A percentile compares a stretch with the other conserved stretches of the same genome.
phyloP scores from a whole-genome alignment of 495 filamentous ascomycete species.

The Mytilinidion resinicola region DNA sequence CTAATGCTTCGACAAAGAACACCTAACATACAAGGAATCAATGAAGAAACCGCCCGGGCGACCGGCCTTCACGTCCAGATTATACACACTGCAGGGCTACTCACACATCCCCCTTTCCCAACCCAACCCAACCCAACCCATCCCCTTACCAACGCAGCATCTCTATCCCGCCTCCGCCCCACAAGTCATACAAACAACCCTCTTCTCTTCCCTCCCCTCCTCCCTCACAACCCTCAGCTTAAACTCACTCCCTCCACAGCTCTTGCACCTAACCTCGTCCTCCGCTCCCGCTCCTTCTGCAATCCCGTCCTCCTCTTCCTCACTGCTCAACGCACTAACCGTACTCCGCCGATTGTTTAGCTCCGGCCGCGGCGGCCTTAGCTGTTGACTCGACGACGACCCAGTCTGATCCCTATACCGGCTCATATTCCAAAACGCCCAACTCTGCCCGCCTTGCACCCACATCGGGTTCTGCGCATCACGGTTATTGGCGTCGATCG shows the following conservation, averaged over 20 bases:
- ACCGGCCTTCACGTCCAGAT: too few species aligned
- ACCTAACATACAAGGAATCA: too few species aligned
- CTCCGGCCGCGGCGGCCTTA: constrained; percentile 6
- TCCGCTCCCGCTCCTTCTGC: constrained; percentile 11
- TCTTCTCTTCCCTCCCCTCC: constrained; percentile 42
- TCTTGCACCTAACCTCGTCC: constrained; percentile 44
- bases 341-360: neutral
- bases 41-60: too few species aligned
- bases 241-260: constrained; percentile 49
- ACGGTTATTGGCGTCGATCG: neutral
- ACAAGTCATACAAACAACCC: constrained; percentile 50
- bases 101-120: too few species aligned
- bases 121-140: too few species aligned
- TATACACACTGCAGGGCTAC: too few species aligned
- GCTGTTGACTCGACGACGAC: neutral
- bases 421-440: constrained; percentile 26
- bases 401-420: constrained; percentile 3
- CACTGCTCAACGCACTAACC: constrained; percentile 20
- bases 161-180: constrained; percentile 17
- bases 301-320: constrained; percentile 13
- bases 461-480: constrained; percentile 15
- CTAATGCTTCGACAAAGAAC: too few species aligned
- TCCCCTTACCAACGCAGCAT: neutral
- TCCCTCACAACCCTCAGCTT: constrained; percentile 42
- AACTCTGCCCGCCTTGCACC: constrained; percentile 17